Percentiles rank a stretch among this genome's conserved stretches.
Evolutionary conservation across 1,284 basidiomycete species (phyloP).

Genomic region (Austroboletus niveus): DNA sequence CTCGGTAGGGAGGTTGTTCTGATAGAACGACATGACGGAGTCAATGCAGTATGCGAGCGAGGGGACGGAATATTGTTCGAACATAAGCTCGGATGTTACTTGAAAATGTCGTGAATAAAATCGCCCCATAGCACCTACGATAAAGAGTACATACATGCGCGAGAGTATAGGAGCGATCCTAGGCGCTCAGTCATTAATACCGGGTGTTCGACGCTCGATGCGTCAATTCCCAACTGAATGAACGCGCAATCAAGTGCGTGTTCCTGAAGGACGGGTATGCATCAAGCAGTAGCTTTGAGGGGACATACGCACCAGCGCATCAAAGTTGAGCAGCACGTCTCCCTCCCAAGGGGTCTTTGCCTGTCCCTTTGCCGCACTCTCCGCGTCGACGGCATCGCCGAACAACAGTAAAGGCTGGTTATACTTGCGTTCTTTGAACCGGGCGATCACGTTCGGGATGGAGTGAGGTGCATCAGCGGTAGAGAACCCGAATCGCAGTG

Average conservation of each 20-base stretch:
- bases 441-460: slow-evolving; percentile 73
- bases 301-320: slow-evolving; percentile 66
- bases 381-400: slow-evolving; percentile 80
- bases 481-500: slow-evolving; percentile 87
- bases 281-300: too few relatives aligned
- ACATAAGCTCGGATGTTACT: slow-evolving; percentile 93
- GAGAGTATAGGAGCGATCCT: slow-evolving; percentile 86
- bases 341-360: slow-evolving; percentile 86
- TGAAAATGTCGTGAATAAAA: neutral
- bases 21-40: slow-evolving; percentile 88
- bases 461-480: slow-evolving; percentile 50
- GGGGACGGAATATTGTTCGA: slow-evolving; percentile 91
- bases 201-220: slow-evolving; percentile 80
- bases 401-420: slow-evolving; percentile 82
- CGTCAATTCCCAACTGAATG: slow-evolving; percentile 81
- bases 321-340: slow-evolving; percentile 86
- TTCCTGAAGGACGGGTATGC: slow-evolving; percentile 58
- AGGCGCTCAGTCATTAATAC: slow-evolving; percentile 94
- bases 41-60: slow-evolving; percentile 90
- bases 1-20: slow-evolving; percentile 52
- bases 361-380: slow-evolving; percentile 78
- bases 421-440: slow-evolving; percentile 85
- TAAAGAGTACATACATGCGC: slow-evolving; percentile 60
- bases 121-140: neutral
- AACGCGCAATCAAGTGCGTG: slow-evolving; percentile 93